Evolutionary conservation across 2,329 filamentous ascomycete species (phyloP), one percentile per base, ranked within the genome.

Genomic region (Xylaria sp.): DNA sequence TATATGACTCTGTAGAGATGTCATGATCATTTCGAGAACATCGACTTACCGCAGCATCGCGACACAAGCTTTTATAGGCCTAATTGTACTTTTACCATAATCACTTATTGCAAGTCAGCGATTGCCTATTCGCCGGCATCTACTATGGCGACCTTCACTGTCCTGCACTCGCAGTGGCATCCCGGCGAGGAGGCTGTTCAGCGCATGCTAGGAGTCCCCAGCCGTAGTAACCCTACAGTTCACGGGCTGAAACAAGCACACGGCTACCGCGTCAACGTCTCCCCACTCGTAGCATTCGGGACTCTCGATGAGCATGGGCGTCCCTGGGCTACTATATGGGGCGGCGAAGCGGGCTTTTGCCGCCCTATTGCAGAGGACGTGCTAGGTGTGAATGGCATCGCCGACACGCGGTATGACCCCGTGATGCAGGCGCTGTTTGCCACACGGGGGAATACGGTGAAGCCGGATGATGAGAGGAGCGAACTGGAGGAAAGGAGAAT

Each of bases 271-370:
- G 84, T 94, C 2, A 83, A 86, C 60, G 81, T 81, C 18, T 90
- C 89, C 0, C 89, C 92, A 0, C 83, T 96, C 8, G 83, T 96
- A 15, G 92, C 92, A 0, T 81, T 97, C 20, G 93, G 93, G 0
- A 88, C 92, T 0, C 80, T 94, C 1, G 93, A 96, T 75, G 79
- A 81, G 2, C 76, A 89, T 23, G 86, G 86, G 1, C 82, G 88
- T 23, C 92, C 92, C 1, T 97, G 93, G 93, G 91, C 91, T 18
- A 91, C 91, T 0, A 71, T 97, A 8, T 92, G 91, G 89, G 92
- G 92, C n/a, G 93, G 93, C 18, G 83, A 90, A 67, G 80, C 86
- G 0, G 92, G 91, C 0, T 92, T 95, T 73, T 88, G 89, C 0
- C 83, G 86, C 57, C 86, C 88, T 0, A 81, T 94, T 0, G 89